Evolutionary conservation across 1,139 yeast genomes (phyloP), one percentile per base, ranked within the genome.

Genomic region (Zygoascus meyerae): DNA sequence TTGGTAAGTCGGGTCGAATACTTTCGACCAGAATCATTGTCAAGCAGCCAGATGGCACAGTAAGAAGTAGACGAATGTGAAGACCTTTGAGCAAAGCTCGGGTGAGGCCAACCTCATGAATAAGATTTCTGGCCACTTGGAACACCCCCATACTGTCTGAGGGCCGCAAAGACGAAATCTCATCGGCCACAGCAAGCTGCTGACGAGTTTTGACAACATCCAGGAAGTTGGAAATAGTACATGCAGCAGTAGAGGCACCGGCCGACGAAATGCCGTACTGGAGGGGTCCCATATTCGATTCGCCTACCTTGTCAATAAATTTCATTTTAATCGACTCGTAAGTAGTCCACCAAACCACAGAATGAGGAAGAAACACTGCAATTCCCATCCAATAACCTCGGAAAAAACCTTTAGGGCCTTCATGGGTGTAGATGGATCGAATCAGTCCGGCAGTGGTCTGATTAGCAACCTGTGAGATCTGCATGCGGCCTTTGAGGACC

Each of bases 371-470:
- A 51, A 68, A 68, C 42, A 68, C 72, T 3, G 58, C 69, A 28
- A 68, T 57, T 9, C 71, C 70, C 72, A 70, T 67, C 65, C 69
- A 64, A 53, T 70, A 70, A n/a, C 74, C 74, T 17, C 73, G 59
- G 53, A 66, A 69, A 48, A 68, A 68, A 14, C 74, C 74, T 28
- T 56, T 50, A 26, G 62, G 4, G 10, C 73, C 73, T 46, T 69
- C 72, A n/a, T 53, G 47, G 11, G 42, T 45, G 46, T 62, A 62
- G 10, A 70, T 67, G 17, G 52, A 44, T 7, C 52, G 48, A 11
- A 67, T 45, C 17, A 66, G 52, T 16, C 51, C 46, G 2, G 67
- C 57, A 14, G 57, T 48, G 4, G 54, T 45, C 11, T 47, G 47
- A 11, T 44, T 45, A 29, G 44, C 40, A 9, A 52, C 49, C 30